phyloP scores from a whole-genome alignment of 192 early-diverging fungal genomes.

The Umbelopsis sp. region DNA sequence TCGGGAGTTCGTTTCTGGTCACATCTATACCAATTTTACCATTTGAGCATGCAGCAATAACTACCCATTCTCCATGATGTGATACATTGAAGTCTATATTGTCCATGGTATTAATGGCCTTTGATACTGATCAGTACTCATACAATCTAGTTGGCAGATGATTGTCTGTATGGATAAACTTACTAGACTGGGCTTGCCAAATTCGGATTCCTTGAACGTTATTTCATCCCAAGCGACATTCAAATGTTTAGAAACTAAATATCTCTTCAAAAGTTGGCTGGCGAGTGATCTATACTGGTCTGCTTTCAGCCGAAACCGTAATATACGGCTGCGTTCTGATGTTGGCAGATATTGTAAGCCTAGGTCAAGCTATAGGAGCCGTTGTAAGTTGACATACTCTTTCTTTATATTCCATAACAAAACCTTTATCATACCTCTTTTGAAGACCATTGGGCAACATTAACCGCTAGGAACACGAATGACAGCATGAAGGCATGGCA shows the following conservation, averaged over 20 bases:
- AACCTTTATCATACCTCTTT: not conserved
- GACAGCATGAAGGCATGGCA: not conserved
- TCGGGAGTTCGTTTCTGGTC: constrained; percentile 45
- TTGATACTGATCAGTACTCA: not conserved
- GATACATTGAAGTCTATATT: constrained; percentile 53
- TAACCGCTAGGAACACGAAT: constrained; percentile 10
- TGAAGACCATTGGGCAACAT: not conserved
- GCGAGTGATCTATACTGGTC: not conserved
- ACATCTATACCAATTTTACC: constrained; percentile 53
- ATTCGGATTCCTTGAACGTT: not conserved
- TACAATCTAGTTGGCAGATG: not conserved
- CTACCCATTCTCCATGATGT: constrained; percentile 63
- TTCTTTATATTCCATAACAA: not conserved
- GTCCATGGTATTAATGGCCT: constrained; percentile 21
- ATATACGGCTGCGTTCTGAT: not conserved
- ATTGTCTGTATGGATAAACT: not conserved
- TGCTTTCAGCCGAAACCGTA: not conserved
- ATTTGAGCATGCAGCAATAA: constrained; percentile 43
- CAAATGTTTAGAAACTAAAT: not conserved
- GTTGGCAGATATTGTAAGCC: not conserved
- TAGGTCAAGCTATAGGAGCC: not conserved
- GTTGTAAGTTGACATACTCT: not conserved
- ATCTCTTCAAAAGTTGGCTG: not conserved
- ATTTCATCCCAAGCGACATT: not conserved
- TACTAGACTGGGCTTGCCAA: not conserved